Evolutionary conservation across 2,329 filamentous ascomycete species (phyloP).

Genomic region (Stachybotrys chartarum): DNA sequence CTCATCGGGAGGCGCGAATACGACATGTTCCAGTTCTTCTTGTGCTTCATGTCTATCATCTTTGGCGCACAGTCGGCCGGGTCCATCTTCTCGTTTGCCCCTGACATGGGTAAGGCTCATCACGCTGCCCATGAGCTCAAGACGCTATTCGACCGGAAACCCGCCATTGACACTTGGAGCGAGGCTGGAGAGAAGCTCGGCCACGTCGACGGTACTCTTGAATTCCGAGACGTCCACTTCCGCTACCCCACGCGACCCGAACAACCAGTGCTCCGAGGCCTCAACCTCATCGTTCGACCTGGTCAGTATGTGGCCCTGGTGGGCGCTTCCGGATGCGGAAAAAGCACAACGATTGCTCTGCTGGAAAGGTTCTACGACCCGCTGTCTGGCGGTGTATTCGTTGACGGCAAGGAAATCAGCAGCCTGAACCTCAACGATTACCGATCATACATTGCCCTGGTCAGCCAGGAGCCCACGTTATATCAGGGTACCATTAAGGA

Average conservation of each 20-base stretch:
- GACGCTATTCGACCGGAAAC: conserved; percentile 74
- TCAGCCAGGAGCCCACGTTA: conserved; percentile 88
- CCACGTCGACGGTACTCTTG: conserved; percentile 66
- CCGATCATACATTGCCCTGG: conserved; percentile 74
- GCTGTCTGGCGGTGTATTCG: conserved; percentile 66
- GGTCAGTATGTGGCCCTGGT: conserved; percentile 86
- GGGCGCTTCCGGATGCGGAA: conserved; percentile 90
- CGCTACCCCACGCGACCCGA: conserved; percentile 87
- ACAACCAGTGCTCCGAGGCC: conserved; percentile 81
- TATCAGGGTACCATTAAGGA: conserved; percentile 90
- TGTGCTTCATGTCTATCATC: conserved; percentile 81
- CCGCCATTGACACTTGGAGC: conserved; percentile 77
- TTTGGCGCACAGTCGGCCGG: conserved; percentile 91
- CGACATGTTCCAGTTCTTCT: conserved; percentile 79
- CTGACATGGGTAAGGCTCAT: conserved; percentile 90
- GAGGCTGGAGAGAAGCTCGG: conserved; percentile 56
- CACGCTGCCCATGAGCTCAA: conserved; percentile 76
- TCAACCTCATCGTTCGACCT: conserved; percentile 66
- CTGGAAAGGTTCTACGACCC: conserved; percentile 95
- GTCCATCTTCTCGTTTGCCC: conserved; percentile 80
- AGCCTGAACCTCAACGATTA: conserved; percentile 80
- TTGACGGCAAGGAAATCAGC: conserved; percentile 79
- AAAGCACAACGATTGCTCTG: conserved; percentile 86
- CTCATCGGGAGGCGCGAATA: conserved; percentile 68
- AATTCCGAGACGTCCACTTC: conserved; percentile 92